Evolutionary conservation across 169 alveolate genomes (phyloP).

Genomic region (Cryptosporidium parvum): DNA sequence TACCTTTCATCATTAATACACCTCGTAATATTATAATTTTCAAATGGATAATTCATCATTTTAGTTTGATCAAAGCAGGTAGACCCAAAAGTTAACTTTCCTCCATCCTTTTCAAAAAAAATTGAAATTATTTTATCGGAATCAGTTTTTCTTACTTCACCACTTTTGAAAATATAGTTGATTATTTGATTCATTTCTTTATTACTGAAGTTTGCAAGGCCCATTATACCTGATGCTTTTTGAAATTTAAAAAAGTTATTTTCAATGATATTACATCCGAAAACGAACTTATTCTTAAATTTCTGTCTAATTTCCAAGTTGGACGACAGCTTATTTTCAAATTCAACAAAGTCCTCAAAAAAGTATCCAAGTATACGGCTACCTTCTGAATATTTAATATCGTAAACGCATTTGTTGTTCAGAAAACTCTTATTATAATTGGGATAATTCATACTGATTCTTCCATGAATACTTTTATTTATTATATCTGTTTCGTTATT

Average conservation of each 20-base stretch:
- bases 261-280: conserved; percentile 80
- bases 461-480: background rate
- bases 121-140: conserved; percentile 32
- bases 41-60: background rate
- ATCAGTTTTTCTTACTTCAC: background rate
- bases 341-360: conserved; percentile 76
- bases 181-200: conserved; percentile 8
- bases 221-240: conserved; percentile 80
- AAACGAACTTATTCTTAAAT: conserved; percentile 16
- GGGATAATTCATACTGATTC: background rate
- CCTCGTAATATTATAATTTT: conserved; percentile 4
- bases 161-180: background rate
- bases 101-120: conserved; percentile 12
- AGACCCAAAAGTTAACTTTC: conserved; percentile 48
- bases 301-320: background rate
- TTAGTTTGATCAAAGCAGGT: background rate
- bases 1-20: conserved; percentile 57
- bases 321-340: conserved; percentile 29
- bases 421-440: background rate
- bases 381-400: conserved; percentile 80
- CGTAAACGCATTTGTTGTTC: conserved; percentile 76
- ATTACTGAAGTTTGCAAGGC: conserved; percentile 61
- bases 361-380: conserved; percentile 79
- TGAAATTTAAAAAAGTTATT: conserved; percentile 77
- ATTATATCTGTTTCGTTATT: background rate